Percentiles rank a stretch among this genome's conserved stretches.
Conservation (phyloP, 2,329 filamentous ascomycete genomes). For the Neonectria hederae region DNA sequence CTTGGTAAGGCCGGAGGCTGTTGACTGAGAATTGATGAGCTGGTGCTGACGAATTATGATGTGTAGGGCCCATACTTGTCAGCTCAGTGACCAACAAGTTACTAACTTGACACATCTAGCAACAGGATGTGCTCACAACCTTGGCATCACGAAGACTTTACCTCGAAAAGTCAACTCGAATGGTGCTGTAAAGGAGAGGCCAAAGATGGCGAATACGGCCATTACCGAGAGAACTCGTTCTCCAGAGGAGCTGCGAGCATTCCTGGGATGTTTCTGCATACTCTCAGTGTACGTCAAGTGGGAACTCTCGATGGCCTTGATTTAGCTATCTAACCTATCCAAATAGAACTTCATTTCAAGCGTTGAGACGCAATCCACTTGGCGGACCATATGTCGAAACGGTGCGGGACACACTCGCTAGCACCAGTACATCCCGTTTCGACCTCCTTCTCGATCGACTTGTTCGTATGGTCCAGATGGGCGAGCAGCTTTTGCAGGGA, state of each 20-base stretch:
- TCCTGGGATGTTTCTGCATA: slow-evolving; percentile 52
- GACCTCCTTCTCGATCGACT: slow-evolving; percentile 49
- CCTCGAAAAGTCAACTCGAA: slow-evolving; percentile 23
- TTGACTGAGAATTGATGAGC: not conserved
- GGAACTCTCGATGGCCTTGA: not conserved
- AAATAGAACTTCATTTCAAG: slow-evolving; percentile 49
- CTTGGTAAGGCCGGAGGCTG: slow-evolving; percentile 51
- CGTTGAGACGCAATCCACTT: slow-evolving; percentile 47
- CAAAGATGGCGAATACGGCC: slow-evolving; percentile 29
- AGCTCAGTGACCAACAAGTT: slow-evolving; percentile 48
- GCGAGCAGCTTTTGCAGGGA: slow-evolving; percentile 47
- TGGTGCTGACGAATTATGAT: not conserved
- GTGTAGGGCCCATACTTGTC: slow-evolving; percentile 48
- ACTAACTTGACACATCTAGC: slow-evolving; percentile 53
- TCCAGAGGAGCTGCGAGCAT: slow-evolving; percentile 50
- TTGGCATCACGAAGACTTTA: slow-evolving; percentile 46
- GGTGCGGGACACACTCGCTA: slow-evolving; percentile 45
- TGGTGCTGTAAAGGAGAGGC: slow-evolving; percentile 16
- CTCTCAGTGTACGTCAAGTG: slow-evolving; percentile 50
- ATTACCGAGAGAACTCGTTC: slow-evolving; percentile 40
- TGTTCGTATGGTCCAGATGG: slow-evolving; percentile 48
- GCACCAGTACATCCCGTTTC: slow-evolving; percentile 36
- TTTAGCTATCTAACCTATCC: not conserved
- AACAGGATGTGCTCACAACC: slow-evolving; percentile 53
- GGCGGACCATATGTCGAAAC: slow-evolving; percentile 46